These are phyloP conservation scores for Kalmusia sp. DNA, from an alignment of 2,329 filamentous ascomycete genomes.

Conservation along the genomic window DNA sequence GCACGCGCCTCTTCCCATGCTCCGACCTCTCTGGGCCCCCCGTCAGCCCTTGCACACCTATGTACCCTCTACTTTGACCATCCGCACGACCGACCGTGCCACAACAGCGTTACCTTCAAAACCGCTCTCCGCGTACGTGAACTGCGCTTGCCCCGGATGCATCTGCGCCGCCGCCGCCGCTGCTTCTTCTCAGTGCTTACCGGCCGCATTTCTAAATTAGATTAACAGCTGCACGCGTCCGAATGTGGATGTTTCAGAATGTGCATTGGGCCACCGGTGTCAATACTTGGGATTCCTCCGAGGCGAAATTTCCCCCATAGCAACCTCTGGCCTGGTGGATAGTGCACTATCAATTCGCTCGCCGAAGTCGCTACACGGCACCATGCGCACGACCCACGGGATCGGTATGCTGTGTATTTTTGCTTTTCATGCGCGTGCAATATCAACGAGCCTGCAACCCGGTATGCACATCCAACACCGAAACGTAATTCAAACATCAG, in stretches of 20 bases:
- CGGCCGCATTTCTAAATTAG: neutral
- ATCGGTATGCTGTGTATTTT: too few species aligned
- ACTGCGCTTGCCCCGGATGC: neutral
- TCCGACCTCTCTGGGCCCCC: neutral
- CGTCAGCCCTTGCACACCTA: conserved; percentile 2
- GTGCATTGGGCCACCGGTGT: neutral
- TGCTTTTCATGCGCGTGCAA: too few species aligned
- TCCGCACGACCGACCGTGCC: conserved; percentile 4
- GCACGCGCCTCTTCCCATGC: conserved; percentile 4
- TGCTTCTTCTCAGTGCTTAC: neutral
- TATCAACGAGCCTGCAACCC: too few species aligned
- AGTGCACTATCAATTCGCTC: too few species aligned
- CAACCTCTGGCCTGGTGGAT: too few species aligned
- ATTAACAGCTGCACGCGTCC: neutral
- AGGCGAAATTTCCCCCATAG: neutral
- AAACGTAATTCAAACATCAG: too few species aligned
- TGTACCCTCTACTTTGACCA: too few species aligned
- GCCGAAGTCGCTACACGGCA: too few species aligned
- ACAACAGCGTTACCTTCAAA: neutral
- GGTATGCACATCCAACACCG: too few species aligned
- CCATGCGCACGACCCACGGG: too few species aligned
- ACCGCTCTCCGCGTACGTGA: neutral
- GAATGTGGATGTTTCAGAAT: neutral
- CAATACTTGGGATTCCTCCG: neutral
- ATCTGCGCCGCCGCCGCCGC: conserved; percentile 2